A percentile compares a stretch with the other conserved stretches of the same genome.
phyloP scores from a whole-genome alignment of 139 green algal genomes.

The Chlorella sp. region DNA sequence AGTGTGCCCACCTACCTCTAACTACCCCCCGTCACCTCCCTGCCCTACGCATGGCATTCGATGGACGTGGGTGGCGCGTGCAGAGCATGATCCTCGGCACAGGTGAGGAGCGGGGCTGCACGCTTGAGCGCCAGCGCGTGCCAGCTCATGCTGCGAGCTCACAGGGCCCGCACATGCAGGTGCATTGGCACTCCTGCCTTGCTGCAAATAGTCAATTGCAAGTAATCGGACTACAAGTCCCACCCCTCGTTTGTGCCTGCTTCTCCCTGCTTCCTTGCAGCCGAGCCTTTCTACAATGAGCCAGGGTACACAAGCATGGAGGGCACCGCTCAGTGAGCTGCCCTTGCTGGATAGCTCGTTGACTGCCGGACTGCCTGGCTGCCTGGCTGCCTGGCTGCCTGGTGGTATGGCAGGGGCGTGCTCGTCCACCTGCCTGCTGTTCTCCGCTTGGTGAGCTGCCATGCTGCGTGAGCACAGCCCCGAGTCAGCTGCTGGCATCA shows the following conservation, averaged over 20 bases:
- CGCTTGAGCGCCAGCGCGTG: background rate
- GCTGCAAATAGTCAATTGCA: background rate
- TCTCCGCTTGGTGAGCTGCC: background rate
- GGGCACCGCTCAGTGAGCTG: conserved; percentile 47
- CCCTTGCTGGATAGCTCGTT: background rate
- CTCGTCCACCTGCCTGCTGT: no score
- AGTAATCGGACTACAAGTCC: background rate
- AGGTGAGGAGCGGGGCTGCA: no score
- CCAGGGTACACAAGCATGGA: conserved; percentile 65
- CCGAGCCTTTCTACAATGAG: conserved; percentile 76
- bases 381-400: background rate
- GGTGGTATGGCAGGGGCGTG: no score
- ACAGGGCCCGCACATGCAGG: background rate
- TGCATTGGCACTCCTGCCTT: background rate
- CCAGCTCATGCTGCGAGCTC: background rate
- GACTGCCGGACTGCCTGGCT: background rate
- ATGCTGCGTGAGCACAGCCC: background rate
- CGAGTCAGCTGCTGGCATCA: background rate
- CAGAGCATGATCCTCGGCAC: conserved; percentile 65
- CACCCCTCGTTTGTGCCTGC: background rate
- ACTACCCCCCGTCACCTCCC: background rate
- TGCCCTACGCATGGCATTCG: background rate
- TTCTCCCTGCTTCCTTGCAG: background rate
- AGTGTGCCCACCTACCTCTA: background rate
- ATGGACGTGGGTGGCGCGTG: conserved; percentile 53